phyloP scores from a whole-genome alignment of 1,284 basidiomycete genomes.

The Ustilago nuda region DNA sequence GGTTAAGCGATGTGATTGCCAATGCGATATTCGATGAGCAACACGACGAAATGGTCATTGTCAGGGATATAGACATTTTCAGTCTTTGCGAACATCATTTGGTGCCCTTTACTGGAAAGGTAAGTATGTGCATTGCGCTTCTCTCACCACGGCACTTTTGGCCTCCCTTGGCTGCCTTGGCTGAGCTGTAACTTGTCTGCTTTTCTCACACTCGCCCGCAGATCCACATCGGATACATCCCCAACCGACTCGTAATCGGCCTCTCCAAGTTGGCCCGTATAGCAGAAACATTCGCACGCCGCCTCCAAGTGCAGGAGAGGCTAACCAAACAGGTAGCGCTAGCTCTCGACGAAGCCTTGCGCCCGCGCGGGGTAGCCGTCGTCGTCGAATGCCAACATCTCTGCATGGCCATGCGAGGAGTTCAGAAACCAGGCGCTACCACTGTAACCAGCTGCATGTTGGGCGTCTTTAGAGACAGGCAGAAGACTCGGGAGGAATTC shows the following conservation, averaged over 20 bases:
- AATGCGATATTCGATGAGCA: constrained; percentile 99
- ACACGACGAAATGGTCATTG: constrained; percentile 99
- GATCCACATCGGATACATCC: constrained; percentile 82
- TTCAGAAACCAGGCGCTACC: constrained; percentile 95
- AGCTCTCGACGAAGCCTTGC: constrained; percentile 95
- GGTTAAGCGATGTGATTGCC: constrained; percentile 94
- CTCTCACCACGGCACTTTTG: neutral
- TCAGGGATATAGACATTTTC: constrained; percentile 96
- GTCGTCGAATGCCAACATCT: constrained; percentile 83
- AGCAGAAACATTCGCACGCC: constrained; percentile 94
- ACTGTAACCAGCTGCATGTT: constrained; percentile 99
- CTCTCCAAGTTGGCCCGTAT: constrained; percentile 97
- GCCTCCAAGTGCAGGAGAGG: constrained; percentile 96
- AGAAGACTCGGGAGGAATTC: constrained; percentile 94
- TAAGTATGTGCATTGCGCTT: neutral
- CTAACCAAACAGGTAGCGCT: constrained; percentile 97
- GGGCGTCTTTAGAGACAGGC: constrained; percentile 94
- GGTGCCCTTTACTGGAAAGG: constrained; percentile 95
- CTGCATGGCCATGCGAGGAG: constrained; percentile 99
- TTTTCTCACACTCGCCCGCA: neutral
- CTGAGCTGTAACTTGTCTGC: neutral
- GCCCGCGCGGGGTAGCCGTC: constrained; percentile 97
- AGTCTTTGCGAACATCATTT: constrained; percentile 98
- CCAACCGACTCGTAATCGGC: constrained; percentile 92
- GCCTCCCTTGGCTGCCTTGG: neutral